Evolutionary conservation across 2,329 filamentous ascomycete species (phyloP).

Genomic region (Hyphodiscus sp.): DNA sequence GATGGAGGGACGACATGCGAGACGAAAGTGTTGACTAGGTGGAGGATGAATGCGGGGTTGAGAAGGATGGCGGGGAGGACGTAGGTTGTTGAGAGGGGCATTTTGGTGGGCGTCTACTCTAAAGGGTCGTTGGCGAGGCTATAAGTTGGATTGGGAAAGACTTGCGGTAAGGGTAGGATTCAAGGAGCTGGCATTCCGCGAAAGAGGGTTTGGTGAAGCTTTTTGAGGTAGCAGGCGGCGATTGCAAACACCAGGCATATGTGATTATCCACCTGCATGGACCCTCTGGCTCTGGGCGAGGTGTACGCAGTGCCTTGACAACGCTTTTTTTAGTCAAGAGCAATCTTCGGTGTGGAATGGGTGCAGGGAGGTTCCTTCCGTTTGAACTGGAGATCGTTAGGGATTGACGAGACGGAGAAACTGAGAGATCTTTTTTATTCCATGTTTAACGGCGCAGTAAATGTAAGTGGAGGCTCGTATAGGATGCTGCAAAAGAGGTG

Average conservation of each 20-base stretch:
- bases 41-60: constrained; percentile 34
- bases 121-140: neutral
- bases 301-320: neutral
- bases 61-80: constrained; percentile 33
- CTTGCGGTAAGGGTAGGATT: neutral
- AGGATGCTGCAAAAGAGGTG: neutral
- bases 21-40: constrained; percentile 34
- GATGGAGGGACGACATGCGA: constrained; percentile 29
- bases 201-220: neutral
- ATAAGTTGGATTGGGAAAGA: neutral
- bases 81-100: constrained; percentile 26
- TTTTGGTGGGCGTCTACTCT: neutral
- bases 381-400: neutral
- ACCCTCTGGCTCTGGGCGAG: neutral
- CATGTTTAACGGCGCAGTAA: neutral
- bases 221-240: neutral
- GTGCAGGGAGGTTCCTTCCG: too few relatives aligned
- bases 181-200: neutral
- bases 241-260: neutral
- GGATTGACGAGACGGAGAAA: neutral
- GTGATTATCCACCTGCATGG: neutral
- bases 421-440: neutral
- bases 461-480: neutral
- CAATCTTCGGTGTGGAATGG: too few relatives aligned
- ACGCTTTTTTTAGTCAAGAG: too few relatives aligned